Base-by-base conservation (phyloP, 2,329 filamentous ascomycete species). In the Neopestalotiopsis clavispora region DNA sequence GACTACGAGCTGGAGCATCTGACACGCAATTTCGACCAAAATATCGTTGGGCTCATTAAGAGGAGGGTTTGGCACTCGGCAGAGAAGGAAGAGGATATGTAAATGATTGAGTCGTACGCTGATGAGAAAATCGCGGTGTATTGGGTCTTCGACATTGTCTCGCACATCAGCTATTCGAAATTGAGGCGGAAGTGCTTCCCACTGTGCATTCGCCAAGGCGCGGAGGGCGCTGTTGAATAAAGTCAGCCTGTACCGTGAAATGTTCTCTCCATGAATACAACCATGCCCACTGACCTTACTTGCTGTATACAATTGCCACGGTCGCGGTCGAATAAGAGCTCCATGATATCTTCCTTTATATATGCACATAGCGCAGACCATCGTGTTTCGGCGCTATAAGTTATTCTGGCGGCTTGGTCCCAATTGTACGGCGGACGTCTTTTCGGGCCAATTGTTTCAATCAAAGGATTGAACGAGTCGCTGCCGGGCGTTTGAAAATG, bases 261-360 rank as follows among this genome's bases (percentile, higher is more conserved):
- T 28, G 23, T 12, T 32, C 13, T 57, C 4, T 4, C 14, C 3
- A 4, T 3, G 4, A 2, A 20, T 34, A 20, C n/a, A 28, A 5
- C 13, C 17, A 38, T 12, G 17, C 12, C 6, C 28, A 65, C 64
- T 28, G n/a, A 65, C 63, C 6, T 34, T 6, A 45, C 45, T 20
- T 56, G 7, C 9, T 32, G 20, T 12, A 3, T 12, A 13, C 67
- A 68, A n/a, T 69, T 45, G 20, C 68, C 68, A 32, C 64, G 57
- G 38, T 72, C 68, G 17, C 70, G 60, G 14, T 72, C 74, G n/a
- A 70, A 68, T 56, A 74, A 71, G 17, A 80, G 69, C 61, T 78
- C 78, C 13, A 79, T 68, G 4, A 78, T 73, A 17, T 78, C 76
- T 69, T 80, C 78, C 67, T 80, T 79, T 9, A 78, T 56, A 1